Evolutionary conservation across 2,329 filamentous ascomycete species (phyloP).

Genomic region (Cercospora zeina): DNA sequence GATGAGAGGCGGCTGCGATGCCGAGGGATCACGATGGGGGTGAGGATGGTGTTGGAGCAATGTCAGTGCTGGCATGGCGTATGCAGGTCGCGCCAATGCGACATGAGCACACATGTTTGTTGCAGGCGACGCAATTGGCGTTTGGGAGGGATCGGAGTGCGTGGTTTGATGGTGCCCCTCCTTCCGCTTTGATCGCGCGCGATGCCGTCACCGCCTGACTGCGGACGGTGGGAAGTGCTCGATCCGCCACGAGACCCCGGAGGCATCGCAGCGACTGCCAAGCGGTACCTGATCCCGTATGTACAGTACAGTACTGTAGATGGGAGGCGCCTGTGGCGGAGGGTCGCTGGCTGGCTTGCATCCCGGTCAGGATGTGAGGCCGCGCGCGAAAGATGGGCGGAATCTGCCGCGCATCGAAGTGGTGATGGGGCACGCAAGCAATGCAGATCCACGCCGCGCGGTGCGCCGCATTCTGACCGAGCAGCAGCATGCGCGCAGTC

Average conservation of each 20-base stretch:
- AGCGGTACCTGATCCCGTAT: not conserved
- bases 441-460: slow-evolving; percentile 19
- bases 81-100: slow-evolving; percentile 9
- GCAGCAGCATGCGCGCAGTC: slow-evolving; percentile 11
- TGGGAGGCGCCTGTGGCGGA: slow-evolving; percentile 14
- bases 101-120: not conserved
- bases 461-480: slow-evolving; percentile 19
- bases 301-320: too few species aligned
- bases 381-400: slow-evolving; percentile 17
- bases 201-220: not conserved
- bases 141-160: not conserved
- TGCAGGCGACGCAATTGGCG: not conserved
- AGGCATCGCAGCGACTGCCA: not conserved
- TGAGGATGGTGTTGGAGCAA: not conserved
- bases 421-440: slow-evolving; percentile 4
- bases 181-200: slow-evolving; percentile 8
- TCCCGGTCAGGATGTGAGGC: slow-evolving; percentile 20
- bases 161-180: slow-evolving; percentile 5
- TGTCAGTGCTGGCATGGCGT: not conserved
- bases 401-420: slow-evolving; percentile 19
- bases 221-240: not conserved
- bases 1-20: not conserved
- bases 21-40: not conserved
- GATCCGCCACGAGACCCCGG: slow-evolving; percentile 1
- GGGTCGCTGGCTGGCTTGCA: slow-evolving; percentile 16